Evolutionary conservation across 768 basidiomycete genomes (phyloP).

Genomic region (Leccinum olivaceopallidum): DNA sequence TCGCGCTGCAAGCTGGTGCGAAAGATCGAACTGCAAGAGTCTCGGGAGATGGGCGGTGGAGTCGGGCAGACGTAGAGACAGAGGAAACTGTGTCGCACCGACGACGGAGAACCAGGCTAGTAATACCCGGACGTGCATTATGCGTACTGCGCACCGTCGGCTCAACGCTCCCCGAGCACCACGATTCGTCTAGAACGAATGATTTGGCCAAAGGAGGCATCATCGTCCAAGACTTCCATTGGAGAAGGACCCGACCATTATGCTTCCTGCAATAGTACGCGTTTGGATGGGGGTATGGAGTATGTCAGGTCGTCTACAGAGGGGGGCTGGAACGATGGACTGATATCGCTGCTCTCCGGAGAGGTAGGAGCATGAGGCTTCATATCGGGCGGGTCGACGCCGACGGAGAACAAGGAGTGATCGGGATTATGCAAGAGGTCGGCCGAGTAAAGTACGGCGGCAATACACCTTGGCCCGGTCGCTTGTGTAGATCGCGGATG

Average conservation of each 20-base stretch:
- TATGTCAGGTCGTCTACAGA: slow-evolving; percentile 65
- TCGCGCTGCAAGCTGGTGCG: slow-evolving; percentile 13
- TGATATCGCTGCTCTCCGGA: slow-evolving; percentile 19
- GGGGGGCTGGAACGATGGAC: slow-evolving; percentile 38
- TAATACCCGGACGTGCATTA: slow-evolving; percentile 7
- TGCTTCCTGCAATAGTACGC: slow-evolving; percentile 83
- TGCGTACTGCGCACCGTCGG: not conserved
- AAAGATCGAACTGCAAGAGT: slow-evolving; percentile 25
- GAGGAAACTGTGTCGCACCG: slow-evolving; percentile 3
- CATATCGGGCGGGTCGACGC: slow-evolving; percentile 37
- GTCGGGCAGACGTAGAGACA: not conserved
- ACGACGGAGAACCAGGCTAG: slow-evolving; percentile 1
- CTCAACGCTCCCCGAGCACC: not conserved
- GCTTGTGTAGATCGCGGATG: slow-evolving; percentile 41
- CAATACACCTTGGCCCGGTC: slow-evolving; percentile 73
- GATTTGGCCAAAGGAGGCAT: slow-evolving; percentile 61
- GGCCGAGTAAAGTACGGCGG: slow-evolving; percentile 56
- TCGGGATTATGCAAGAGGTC: slow-evolving; percentile 71
- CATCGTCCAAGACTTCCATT: slow-evolving; percentile 64
- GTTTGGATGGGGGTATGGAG: slow-evolving; percentile 73
- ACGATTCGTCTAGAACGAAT: slow-evolving; percentile 36
- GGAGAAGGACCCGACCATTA: slow-evolving; percentile 79
- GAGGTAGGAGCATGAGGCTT: slow-evolving; percentile 23
- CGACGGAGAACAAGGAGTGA: slow-evolving; percentile 69
- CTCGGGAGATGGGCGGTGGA: not conserved